Base-by-base conservation (phyloP, 495 filamentous ascomycete genomes). In the Xylaria palmicola region DNA sequence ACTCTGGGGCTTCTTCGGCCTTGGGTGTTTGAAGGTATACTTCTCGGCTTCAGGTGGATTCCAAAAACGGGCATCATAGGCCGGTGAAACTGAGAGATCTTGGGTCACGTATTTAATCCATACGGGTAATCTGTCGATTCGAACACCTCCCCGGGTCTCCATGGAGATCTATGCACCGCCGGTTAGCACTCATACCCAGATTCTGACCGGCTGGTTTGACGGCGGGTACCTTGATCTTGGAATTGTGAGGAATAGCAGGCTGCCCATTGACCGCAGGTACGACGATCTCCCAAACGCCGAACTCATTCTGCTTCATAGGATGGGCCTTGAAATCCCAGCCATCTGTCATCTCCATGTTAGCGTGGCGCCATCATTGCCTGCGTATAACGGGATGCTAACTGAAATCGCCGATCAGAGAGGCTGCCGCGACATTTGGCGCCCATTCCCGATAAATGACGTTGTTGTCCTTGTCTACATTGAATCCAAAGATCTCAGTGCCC, bases 61-160 rank as follows among this genome's bases (percentile, higher is more conserved):
- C 94, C 94, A 98, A 78, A 98, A 98, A 43, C 93, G 83, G 12
- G 91, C 91, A 69, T 98, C 95, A 72, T 98, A 98, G 27, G 87
- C 85, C 1, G 92, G 92, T 13, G 92, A 97, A 40, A 97, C 85
- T 9, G 74, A 80, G 30, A 98, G 82, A 63, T 98, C 92, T 74
- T 98, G 94, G 3, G 92, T 95, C 45, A 96, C 93, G 61, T 94
- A 90, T 72, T 87, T 97, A 79, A 97, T 98, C 94, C 94, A 98
- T 37, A 91, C 89, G 41, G 94, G 94, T 37, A 98, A 77, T 60
- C 94, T 85, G 71, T 97, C 94, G 65, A 94, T 86, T 65, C 90
- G 84, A 66, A 92, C 87, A 37, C 88, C 89, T 20, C 79, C 84
- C 47, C 90, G 91, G 10, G 89, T 86, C 26, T 91, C 85, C 79